Conservation (phyloP, 2,329 filamentous ascomycete genomes). For the Fusarium sp. region DNA sequence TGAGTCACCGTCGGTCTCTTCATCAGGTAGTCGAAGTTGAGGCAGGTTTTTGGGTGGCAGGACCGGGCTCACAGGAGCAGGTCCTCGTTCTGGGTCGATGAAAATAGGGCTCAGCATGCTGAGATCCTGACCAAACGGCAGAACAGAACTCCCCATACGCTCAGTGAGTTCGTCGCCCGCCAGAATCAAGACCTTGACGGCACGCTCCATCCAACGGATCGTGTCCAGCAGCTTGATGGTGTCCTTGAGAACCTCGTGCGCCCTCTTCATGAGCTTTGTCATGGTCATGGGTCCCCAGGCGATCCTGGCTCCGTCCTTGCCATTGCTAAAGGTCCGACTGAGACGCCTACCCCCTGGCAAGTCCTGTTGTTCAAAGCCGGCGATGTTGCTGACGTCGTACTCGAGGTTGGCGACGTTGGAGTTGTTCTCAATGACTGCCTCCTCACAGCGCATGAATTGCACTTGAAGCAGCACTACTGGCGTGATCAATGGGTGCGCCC, state of each 20-base stretch:
- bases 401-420: conserved; percentile 55
- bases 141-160: conserved; percentile 37
- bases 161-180: conserved; percentile 56
- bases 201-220: conserved; percentile 59
- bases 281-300: conserved; percentile 55
- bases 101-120: conserved; percentile 41
- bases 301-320: conserved; percentile 37
- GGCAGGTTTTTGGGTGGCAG: conserved; percentile 34
- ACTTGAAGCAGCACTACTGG: conserved; percentile 59
- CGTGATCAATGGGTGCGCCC: conserved; percentile 58
- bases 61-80: conserved; percentile 41
- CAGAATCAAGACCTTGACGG: conserved; percentile 55
- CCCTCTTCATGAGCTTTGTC: conserved; percentile 59
- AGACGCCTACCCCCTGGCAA: conserved; percentile 38
- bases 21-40: conserved; percentile 23
- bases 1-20: conserved; percentile 38
- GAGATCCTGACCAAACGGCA: conserved; percentile 34
- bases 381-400: conserved; percentile 55
- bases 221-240: conserved; percentile 59
- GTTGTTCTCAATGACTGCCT: conserved; percentile 56
- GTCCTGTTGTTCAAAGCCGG: conserved; percentile 50
- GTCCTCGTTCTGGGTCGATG: conserved; percentile 34
- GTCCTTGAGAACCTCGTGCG: conserved; percentile 57
- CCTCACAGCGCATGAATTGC: conserved; percentile 57
- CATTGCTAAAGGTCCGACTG: conserved; percentile 36